These are phyloP conservation scores for Colletotrichum sp. DNA, from an alignment of 2,329 filamentous ascomycete genomes.

Conservation along the genomic window DNA sequence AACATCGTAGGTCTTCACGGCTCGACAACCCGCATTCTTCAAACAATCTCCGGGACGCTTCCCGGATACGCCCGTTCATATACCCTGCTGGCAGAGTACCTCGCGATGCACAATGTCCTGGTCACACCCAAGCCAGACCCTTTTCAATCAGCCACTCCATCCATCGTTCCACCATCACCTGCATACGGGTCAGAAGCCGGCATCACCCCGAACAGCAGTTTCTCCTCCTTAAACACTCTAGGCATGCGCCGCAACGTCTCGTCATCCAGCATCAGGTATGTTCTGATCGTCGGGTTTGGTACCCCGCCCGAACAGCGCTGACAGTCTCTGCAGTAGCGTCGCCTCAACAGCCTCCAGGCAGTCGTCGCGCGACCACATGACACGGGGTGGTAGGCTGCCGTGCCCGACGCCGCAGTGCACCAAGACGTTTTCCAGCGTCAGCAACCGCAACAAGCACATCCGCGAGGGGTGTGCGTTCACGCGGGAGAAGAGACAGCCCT, in stretches of 20 bases:
- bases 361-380: not conserved
- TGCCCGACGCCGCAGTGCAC: conserved; percentile 25
- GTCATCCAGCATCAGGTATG: conserved; percentile 8
- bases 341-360: not conserved
- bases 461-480: conserved; percentile 28
- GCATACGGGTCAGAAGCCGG: not conserved
- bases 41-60: not conserved
- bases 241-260: conserved; percentile 2
- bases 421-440: conserved; percentile 32
- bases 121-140: not conserved
- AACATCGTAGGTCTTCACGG: not conserved
- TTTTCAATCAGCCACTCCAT: not conserved
- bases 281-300: too few relatives aligned
- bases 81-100: conserved; percentile 2
- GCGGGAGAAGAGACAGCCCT: conserved; percentile 23
- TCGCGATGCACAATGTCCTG: not conserved
- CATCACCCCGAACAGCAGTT: conserved; percentile 9
- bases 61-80: conserved; percentile 4
- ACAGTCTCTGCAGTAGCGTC: not conserved
- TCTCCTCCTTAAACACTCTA: conserved; percentile 1
- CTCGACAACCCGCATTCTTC: not conserved
- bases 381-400: not conserved
- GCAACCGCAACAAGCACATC: conserved; percentile 37
- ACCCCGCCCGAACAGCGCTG: not conserved
- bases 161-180: not conserved